phyloP scores from a whole-genome alignment of 192 early-diverging fungal species.

The Coemansia sp. region DNA sequence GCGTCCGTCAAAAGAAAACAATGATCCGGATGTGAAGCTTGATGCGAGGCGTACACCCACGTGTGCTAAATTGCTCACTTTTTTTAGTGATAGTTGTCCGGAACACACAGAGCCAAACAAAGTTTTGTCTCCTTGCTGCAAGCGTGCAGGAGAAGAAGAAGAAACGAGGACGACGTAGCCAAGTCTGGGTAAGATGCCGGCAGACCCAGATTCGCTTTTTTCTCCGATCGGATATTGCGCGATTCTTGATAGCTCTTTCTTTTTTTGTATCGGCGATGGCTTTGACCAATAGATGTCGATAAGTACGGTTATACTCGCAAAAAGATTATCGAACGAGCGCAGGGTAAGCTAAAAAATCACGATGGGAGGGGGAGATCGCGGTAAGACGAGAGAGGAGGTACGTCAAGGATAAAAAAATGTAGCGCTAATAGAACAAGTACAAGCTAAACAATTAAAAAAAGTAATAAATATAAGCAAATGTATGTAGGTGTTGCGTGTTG shows the following conservation, averaged over 20 bases:
- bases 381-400: background rate
- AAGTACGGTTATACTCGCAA: background rate
- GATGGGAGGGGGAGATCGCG: background rate
- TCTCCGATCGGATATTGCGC: background rate
- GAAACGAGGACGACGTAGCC: background rate
- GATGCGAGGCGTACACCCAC: background rate
- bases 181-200: background rate
- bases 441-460: background rate
- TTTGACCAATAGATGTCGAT: background rate
- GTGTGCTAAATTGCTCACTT: slow-evolving; percentile 6
- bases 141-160: background rate
- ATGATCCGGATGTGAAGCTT: background rate
- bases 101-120: background rate
- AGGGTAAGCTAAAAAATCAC: background rate
- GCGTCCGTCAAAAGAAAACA: background rate
- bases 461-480: slow-evolving; percentile 11
- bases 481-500: slow-evolving; percentile 9
- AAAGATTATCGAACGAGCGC: background rate
- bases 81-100: background rate
- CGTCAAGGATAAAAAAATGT: background rate
- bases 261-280: background rate
- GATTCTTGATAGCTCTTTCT: background rate
- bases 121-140: background rate
- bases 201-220: background rate
- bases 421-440: background rate